Percentiles rank a stretch among this genome's conserved stretches.
phyloP scores from a whole-genome alignment of 31 red algal genomes.

The Porphyra umbilicalis region DNA sequence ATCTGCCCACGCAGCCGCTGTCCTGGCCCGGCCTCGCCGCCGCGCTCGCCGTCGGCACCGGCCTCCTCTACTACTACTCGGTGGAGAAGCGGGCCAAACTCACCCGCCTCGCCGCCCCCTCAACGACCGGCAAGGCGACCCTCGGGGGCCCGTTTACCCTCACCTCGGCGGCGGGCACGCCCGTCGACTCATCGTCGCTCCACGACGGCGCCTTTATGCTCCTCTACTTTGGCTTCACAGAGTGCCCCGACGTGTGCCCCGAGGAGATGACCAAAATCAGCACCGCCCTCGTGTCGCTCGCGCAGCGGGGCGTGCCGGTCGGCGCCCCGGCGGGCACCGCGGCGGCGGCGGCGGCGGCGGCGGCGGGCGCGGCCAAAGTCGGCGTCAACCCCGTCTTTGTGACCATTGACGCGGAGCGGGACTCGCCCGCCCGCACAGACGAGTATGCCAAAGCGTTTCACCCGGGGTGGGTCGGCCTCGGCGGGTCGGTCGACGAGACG shows the following conservation, averaged over 20 bases:
- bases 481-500: constrained; percentile 48
- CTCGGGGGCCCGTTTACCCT: constrained; percentile 90
- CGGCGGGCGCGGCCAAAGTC: background rate
- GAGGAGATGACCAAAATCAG: constrained; percentile 86
- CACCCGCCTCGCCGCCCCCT: constrained; percentile 18
- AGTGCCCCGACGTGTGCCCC: constrained; percentile 96
- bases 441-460: constrained; percentile 83
- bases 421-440: constrained; percentile 48
- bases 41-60: constrained; percentile 39
- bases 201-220: constrained; percentile 43
- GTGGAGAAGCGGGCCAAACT: constrained; percentile 45
- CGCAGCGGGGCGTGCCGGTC: constrained; percentile 28
- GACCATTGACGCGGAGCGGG: constrained; percentile 83
- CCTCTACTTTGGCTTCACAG: constrained; percentile 94
- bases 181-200: constrained; percentile 46
- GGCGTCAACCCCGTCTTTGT: constrained; percentile 66
- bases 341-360: background rate
- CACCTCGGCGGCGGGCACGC: constrained; percentile 29
- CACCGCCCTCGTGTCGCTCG: constrained; percentile 60
- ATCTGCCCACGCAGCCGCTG: constrained; percentile 15
- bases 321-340: constrained; percentile 2
- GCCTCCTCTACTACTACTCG: constrained; percentile 52
- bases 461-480: constrained; percentile 62
- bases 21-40: constrained; percentile 59
- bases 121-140: constrained; percentile 54